phyloP scores from a whole-genome alignment of 495 filamentous ascomycete genomes.

The Penicillium paradoxum region DNA sequence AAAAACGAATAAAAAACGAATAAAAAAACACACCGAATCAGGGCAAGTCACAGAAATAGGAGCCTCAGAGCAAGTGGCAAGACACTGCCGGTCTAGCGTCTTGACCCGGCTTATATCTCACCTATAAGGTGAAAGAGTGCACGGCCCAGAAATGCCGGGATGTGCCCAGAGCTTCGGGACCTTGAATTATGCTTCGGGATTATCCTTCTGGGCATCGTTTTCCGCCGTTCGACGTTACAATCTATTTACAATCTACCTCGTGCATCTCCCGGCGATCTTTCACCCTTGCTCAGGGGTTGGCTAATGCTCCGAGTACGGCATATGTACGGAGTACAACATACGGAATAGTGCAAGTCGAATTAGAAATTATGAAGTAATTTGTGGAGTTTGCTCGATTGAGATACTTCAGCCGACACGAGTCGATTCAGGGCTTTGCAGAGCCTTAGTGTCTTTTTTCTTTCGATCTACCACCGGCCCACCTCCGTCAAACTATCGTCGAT shows the following conservation, averaged over 20 bases:
- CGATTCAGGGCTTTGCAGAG: conserved; percentile 1
- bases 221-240: neutral
- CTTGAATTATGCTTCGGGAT: neutral
- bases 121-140: conserved; percentile 15
- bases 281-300: no score
- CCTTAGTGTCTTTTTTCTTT: conserved; percentile 5
- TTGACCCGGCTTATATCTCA: conserved; percentile 15
- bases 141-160: conserved; percentile 1
- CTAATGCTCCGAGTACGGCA: no score
- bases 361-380: neutral
- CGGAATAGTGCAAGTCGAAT: neutral
- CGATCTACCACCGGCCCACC: conserved; percentile 12
- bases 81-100: conserved; percentile 1
- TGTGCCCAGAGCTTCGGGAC: conserved; percentile 1
- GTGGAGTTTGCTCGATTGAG: conserved; percentile 1
- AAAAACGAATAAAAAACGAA: neutral
- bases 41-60: no score
- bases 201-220: neutral
- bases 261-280: neutral
- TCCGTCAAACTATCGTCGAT: conserved; percentile 25
- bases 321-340: neutral
- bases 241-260: neutral
- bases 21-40: neutral
- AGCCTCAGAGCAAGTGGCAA: neutral
- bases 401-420: conserved; percentile 6